phyloP scores from a whole-genome alignment of 2,329 filamentous ascomycete genomes.

The Periglandula ipomoeae region DNA sequence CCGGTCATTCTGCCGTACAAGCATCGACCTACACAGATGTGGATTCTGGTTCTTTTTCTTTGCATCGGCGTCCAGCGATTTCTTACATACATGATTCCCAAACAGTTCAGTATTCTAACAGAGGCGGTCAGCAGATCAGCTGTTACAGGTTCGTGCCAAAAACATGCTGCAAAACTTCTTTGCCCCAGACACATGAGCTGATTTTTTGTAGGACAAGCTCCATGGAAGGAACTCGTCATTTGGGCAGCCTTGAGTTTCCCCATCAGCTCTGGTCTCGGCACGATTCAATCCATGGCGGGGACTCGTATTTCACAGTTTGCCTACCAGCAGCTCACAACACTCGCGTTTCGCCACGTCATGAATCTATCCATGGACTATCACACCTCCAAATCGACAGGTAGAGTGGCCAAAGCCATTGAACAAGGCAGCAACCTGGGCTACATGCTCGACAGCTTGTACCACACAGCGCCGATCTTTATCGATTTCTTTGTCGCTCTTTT shows the following conservation, averaged over 20 bases:
- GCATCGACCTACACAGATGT: slow-evolving; percentile 16
- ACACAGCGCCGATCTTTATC: slow-evolving; percentile 10
- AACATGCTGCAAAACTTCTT: neutral
- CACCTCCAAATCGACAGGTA: slow-evolving; percentile 51
- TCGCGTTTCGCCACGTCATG: slow-evolving; percentile 58
- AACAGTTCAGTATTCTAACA: slow-evolving; percentile 17
- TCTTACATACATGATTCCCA: slow-evolving; percentile 17
- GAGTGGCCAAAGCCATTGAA: slow-evolving; percentile 51
- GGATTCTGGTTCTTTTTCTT: slow-evolving; percentile 13
- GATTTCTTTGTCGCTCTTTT: slow-evolving; percentile 38
- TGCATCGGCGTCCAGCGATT: slow-evolving; percentile 14
- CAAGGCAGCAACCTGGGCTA: slow-evolving; percentile 50
- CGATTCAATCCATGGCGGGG: slow-evolving; percentile 11
- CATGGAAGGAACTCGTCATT: slow-evolving; percentile 7
- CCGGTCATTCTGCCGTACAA: slow-evolving; percentile 18
- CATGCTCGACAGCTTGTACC: slow-evolving; percentile 42
- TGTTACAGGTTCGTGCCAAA: slow-evolving; percentile 13
- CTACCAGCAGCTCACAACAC: slow-evolving; percentile 41
- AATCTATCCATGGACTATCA: slow-evolving; percentile 60
- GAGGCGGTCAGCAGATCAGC: slow-evolving; percentile 9
- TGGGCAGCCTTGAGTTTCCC: slow-evolving; percentile 12
- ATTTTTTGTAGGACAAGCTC: slow-evolving; percentile 3
- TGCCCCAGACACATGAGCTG: neutral
- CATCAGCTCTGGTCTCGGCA: neutral
- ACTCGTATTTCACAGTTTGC: slow-evolving; percentile 17